Evolutionary conservation across 306 rosid genomes (phyloP), one percentile per base, ranked within the genome.

Genomic region (Lagenaria siceraria): DNA sequence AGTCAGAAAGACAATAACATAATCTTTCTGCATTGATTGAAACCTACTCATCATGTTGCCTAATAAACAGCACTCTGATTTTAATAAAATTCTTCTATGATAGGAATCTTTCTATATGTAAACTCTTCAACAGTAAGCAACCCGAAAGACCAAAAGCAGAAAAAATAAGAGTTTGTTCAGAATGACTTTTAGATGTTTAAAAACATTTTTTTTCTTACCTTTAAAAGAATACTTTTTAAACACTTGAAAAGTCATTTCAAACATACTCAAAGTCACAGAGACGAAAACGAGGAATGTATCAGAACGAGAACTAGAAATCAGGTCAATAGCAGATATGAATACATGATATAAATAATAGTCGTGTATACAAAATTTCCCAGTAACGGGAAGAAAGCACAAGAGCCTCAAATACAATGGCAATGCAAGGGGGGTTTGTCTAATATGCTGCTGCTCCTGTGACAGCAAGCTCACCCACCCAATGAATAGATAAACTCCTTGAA

Each of bases 401-500:
- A 72, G 60, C 77, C 77, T 72, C 76, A 15, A 70, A 70, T 70
- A 25, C 76, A 24, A 70, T 49, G 42, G 46, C 60, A 72, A 72
- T 10, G 77, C 76, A 48, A 8, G 7, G 53, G 73, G 52, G 17
- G 10, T 6, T 65, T 11, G 11, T 36, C 74, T 66, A 40, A 40
- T 69, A 13, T 69, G 74, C 74, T 64, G 49, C 49, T n/a, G 55
- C 55, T 17, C 42, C 48, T 3, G 25, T 17, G 15, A 35, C 46
- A 72, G 76, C 76, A 72, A 72, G 10, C 31, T 71, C 76, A 48
- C 58, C 76, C 78, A 58, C 81, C 60, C 33, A 15, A 68, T 38
- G 83, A 80, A 78, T 75, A 82, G 79, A 82, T 73, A 81, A 60
- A 84, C 78, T 78, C 88, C 84, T 51, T 61, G 78, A 81, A 78